Evolutionary conservation across 2,329 filamentous ascomycete species (phyloP).

Genomic region (Diaporthe australafricana): DNA sequence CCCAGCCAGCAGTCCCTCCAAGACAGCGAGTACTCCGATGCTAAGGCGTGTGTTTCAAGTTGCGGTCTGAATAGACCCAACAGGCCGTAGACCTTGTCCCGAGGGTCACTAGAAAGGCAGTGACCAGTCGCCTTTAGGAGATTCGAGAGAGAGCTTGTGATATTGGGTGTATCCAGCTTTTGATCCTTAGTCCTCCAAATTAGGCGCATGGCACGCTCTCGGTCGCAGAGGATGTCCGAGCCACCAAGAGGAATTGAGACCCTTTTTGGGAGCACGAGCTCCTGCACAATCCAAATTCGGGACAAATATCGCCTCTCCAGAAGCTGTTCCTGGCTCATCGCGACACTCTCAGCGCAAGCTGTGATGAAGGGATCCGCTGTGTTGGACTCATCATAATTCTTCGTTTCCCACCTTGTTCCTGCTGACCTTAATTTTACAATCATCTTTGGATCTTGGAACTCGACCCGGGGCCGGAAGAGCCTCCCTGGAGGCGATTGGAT

Average conservation of each 20-base stretch:
- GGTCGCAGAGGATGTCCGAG: neutral
- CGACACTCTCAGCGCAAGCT: neutral
- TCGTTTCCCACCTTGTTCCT: neutral
- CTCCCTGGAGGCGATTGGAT: neutral
- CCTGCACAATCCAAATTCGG: conserved; percentile 23
- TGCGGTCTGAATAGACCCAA: neutral
- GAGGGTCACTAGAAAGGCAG: neutral
- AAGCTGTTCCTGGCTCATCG: neutral
- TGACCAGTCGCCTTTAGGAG: neutral
- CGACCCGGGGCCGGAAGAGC: neutral
- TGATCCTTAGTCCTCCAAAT: neutral
- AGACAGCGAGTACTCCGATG: neutral
- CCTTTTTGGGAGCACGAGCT: neutral
- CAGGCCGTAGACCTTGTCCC: neutral
- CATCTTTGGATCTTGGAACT: neutral
- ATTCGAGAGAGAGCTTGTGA: neutral
- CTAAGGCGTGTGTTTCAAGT: fast-evolving
- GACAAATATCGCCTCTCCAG: neutral
- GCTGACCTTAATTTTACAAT: neutral
- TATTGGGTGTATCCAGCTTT: neutral
- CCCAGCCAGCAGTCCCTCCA: conserved; percentile 5
- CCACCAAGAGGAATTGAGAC: neutral
- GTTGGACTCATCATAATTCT: no score
- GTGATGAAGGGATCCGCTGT: no score
- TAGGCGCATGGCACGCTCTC: neutral